phyloP scores from a whole-genome alignment of 2,329 filamentous ascomycete species.

The Emergomyces africanus region DNA sequence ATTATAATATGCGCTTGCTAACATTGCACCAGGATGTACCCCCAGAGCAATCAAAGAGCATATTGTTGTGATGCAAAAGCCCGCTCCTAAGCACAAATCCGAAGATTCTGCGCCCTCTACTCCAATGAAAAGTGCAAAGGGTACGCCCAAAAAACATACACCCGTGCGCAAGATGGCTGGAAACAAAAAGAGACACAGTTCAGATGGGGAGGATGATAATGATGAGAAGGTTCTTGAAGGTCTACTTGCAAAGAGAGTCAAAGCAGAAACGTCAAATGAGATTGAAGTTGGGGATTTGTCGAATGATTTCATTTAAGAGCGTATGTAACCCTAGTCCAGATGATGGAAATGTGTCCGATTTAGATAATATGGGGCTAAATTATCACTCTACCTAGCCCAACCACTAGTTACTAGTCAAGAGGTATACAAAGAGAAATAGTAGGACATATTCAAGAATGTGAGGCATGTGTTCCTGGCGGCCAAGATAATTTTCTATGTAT shows the following conservation, averaged over 20 bases:
- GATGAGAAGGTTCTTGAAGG: neutral
- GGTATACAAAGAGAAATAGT: no score
- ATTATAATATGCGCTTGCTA: neutral
- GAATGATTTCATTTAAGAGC: neutral
- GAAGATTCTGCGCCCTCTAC: neutral
- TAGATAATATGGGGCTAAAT: no score
- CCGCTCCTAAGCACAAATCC: neutral
- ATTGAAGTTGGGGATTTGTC: neutral
- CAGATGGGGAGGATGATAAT: neutral
- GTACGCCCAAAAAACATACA: neutral
- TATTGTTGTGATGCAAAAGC: neutral
- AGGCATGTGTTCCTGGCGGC: neutral
- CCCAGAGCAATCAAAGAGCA: neutral
- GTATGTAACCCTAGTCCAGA: neutral
- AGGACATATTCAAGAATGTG: no score
- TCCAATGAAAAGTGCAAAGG: neutral
- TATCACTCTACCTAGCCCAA: no score
- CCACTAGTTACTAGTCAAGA: no score
- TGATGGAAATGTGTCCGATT: neutral
- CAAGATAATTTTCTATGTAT: neutral
- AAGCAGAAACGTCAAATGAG: neutral
- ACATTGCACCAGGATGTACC: neutral
- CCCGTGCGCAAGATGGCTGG: neutral
- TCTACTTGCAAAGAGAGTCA: neutral
- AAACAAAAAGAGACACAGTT: neutral